Percentiles rank a stretch among this genome's conserved stretches.
phyloP scores from a whole-genome alignment of 768 basidiomycete genomes.

The Lactarius psammicola region DNA sequence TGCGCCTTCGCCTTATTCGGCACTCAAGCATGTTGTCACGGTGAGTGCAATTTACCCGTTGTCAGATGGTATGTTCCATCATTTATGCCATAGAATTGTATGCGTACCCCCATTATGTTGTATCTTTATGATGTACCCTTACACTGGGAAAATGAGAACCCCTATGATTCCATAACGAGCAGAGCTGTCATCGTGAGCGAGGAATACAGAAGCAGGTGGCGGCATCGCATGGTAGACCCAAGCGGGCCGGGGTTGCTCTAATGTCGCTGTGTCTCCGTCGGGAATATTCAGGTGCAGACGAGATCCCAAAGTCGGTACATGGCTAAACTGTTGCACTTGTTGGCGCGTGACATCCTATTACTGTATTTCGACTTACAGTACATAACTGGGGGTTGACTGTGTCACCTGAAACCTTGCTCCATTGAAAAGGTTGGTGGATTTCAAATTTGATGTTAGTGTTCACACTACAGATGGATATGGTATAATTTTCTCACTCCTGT shows the following conservation, averaged over 20 bases:
- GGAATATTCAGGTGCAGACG: not conserved
- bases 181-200: not conserved
- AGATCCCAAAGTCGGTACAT: not conserved
- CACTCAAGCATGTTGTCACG: not conserved
- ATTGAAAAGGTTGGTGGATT: too few species aligned
- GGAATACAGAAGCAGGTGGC: too few species aligned
- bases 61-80: not conserved
- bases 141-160: not conserved
- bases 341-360: too few species aligned
- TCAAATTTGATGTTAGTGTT: too few species aligned
- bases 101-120: conserved; percentile 10
- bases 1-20: not conserved
- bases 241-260: too few species aligned
- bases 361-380: not conserved
- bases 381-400: too few species aligned
- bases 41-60: not conserved
- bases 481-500: too few species aligned
- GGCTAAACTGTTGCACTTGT: not conserved
- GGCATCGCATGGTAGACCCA: too few species aligned
- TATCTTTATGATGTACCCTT: conserved; percentile 13
- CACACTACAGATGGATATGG: too few species aligned
- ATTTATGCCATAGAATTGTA: not conserved
- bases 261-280: not conserved
- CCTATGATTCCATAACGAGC: not conserved
- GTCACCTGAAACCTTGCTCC: too few species aligned